These are phyloP conservation scores for Eutrema japonicum DNA, from an alignment of 345 rosid species.

Conservation along the genomic window DNA sequence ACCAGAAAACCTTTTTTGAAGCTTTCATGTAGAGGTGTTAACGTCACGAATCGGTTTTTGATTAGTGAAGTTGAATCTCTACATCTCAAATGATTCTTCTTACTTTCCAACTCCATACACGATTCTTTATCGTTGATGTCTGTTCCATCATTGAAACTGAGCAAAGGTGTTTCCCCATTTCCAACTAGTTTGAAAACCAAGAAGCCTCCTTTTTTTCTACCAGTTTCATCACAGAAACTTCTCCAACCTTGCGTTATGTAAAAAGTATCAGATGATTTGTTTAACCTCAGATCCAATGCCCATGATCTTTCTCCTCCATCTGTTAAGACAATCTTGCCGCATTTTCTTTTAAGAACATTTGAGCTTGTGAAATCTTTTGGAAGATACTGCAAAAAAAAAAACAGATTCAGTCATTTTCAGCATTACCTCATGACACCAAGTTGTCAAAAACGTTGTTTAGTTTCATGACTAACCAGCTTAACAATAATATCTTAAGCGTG, in stretches of 20 bases:
- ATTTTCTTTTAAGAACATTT: constrained; percentile 4
- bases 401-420: constrained; percentile 8
- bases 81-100: background rate
- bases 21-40: constrained; percentile 9
- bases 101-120: background rate
- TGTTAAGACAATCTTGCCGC: background rate
- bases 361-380: constrained; percentile 8
- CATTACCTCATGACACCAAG: background rate
- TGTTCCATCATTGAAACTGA: background rate
- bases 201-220: background rate
- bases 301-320: background rate
- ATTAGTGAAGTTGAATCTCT: constrained; percentile 2
- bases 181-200: constrained; percentile 2
- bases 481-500: background rate
- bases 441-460: background rate
- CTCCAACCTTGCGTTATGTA: constrained; percentile 3
- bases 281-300: background rate
- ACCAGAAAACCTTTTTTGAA: constrained; percentile 3
- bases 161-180: background rate
- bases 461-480: background rate
- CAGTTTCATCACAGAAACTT: background rate
- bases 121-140: background rate
- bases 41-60: constrained; percentile 1
- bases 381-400: constrained; percentile 11
- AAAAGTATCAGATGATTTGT: background rate